Evolutionary conservation across 108 stramenopile species (phyloP), one percentile per base, ranked within the genome.

Genomic region (Skeletonema menzelii): DNA sequence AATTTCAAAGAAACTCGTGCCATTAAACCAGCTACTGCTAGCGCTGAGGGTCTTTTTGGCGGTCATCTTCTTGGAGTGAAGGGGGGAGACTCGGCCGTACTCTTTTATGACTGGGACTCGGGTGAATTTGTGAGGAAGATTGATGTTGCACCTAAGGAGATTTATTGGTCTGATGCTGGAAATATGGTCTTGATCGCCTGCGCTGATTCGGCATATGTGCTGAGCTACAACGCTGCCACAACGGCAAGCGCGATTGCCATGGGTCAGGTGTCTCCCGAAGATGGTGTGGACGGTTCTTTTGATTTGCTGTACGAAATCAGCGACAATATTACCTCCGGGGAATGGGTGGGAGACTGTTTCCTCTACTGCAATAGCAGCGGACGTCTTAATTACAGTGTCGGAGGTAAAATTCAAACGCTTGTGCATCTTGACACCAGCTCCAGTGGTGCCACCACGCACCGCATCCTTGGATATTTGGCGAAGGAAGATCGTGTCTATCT

Each of bases 261-360:
- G 71, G 97, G 96, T 37, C 80, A 87, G 44, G 83, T 92, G n/a
- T 85, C 85, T 70, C 86, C 91, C 8, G 98, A 98, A 67, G 91
- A 95, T 77, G 99, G 99, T 19, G 91, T 99, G 17, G 97, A 98
- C 49, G 97, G 94, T 46, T 88, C 96, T 26, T 98, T 99, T 65
- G 97, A 98, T 49, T 83, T 98, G 60, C 70, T 97, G 56, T 95
- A 90, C 73, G 97, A 98, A 79, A 92, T 98, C 65, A 76, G 70
- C 27, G 97, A 99, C 63, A 93, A 76, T 59, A 93, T 98, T 74
- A 87, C 87, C 22, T 94, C 95, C 44, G 99, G 97, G 56, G 90
- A 97, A 80, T 99, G 99, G 99, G 97, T 98, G 32, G 99, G 99
- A 13, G 99, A 98, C 69, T 98, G 98, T 87, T 98, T 99, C 87